Conservation (phyloP, 495 filamentous ascomycete genomes). For the Talaromyces nanjingensis region DNA sequence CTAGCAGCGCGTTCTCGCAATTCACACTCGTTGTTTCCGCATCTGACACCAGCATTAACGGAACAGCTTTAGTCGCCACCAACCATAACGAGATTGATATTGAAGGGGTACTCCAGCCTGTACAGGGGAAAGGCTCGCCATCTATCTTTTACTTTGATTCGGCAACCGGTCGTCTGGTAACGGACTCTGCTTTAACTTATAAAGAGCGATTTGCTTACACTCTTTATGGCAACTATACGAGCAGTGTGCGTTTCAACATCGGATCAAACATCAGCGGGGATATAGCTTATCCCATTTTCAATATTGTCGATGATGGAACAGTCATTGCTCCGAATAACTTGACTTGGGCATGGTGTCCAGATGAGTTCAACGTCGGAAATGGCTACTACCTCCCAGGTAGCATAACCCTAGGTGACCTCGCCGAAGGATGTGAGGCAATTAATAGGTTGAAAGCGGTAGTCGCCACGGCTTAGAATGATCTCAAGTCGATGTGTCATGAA, state of each 20-base stretch:
- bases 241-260: conserved; percentile 2
- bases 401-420: neutral
- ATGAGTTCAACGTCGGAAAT: conserved; percentile 4
- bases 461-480: neutral
- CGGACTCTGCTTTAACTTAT: neutral
- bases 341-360: conserved; percentile 6
- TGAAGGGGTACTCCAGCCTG: neutral
- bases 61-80: neutral
- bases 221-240: conserved; percentile 4
- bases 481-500: neutral
- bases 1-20: neutral
- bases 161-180: neutral
- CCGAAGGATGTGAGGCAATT: conserved; percentile 3
- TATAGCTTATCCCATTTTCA: neutral
- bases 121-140: neutral
- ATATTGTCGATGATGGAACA: neutral
- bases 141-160: conserved; percentile 7
- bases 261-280: neutral
- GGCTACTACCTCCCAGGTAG: conserved; percentile 3
- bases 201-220: neutral
- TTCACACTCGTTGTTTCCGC: conserved; percentile 1
- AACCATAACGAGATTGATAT: conserved; percentile 6
- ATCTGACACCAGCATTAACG: conserved; percentile 2
- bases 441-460: neutral
- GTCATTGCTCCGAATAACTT: neutral